Base-by-base conservation (phyloP, 441 rosid species). In the Metrosideros polymorpha region DNA sequence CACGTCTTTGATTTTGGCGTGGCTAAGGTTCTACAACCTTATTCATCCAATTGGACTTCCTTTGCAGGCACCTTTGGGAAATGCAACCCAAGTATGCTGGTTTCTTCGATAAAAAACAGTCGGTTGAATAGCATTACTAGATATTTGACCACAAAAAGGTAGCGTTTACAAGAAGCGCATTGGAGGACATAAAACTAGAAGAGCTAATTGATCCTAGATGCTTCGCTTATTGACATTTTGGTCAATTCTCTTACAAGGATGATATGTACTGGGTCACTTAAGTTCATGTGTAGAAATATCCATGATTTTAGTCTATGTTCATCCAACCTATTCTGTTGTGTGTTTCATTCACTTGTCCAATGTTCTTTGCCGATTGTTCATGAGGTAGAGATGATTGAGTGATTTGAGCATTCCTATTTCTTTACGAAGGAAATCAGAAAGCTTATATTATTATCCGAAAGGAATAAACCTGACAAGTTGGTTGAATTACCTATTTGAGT, bases 161-260 rank as follows among this genome's bases (percentile, higher is more conserved):
- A 59, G 71, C 22, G 7, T 15, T 18, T 6, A 59, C 15, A 13
- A 59, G 71, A 59, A 59, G 29, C 17, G 18, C 63, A 57, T 57
- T 32, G 61, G 89, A 92, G 50, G 88, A 85, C 22, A 89, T 82
- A 35, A 91, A 92, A 82, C 82, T 85, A 75, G 63, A 57, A 57
- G 32, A 13, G 18, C 32, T 57, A n/a, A 18, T 59, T 30, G 39
- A 29, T 59, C 10, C 39, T 4, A 18, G 24, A 9, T 59, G 71
- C 71, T 59, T 59, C 39, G 39, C 39, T 59, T 59, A 59, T 0
- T 17, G 10, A 59, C 30, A 2, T 59, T 29, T 14, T 29, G 22
- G 19, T 14, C 39, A 19, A 29, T 2, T 88, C 90, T 57, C 63
- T n/a, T n/a, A 57, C 59, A 55, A 5, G 32, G 17, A 57, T 57